Base-by-base conservation (phyloP, 2,329 filamentous ascomycete species). In the Cladosporium velox region DNA sequence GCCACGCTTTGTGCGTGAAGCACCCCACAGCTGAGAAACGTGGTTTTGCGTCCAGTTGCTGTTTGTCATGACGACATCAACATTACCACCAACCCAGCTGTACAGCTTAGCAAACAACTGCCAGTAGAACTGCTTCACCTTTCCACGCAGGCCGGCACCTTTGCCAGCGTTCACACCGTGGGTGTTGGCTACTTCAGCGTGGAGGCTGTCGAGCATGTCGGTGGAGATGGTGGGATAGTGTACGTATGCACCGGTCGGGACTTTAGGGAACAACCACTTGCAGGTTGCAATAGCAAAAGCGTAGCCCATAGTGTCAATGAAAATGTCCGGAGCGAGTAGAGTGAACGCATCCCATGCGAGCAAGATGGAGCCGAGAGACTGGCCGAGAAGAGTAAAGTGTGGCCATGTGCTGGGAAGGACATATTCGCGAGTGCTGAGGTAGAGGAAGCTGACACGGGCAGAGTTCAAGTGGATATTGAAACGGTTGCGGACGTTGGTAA, bases 161-260 rank as follows among this genome's bases (percentile, higher is more conserved):
- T 91, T 85, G 35, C 94, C 93, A 4, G 93, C 91, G 76, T 98
- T 95, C 65, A 96, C 83, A 2, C 94, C 79, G 87, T 89, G 65
- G 77, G 90, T 58, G 83, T 85, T 38, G 77, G 77, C 69, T 3
- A 68, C 68, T 10, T 71, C 70, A 10, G 90, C 87, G 71, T 93
- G 87, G 4, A 97, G 87, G 8, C 71, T 72, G 26, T 88, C 86
- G 4, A 99, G 87, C 95, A 99, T 99, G 74, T 99, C 95, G 60
- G 93, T 99, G 3, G 93, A 97, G 64, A 99, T 99, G 65, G 94
- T 98, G 0, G 95, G 95, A 76, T 98, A 99, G 80, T 99, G 95
- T 1, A 98, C 93, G 76, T 99, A 99, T 62, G 95, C 93, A 55
- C 87, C 93, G 0, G 93, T 97, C 0, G 94, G 91, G 1, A 97